Conservation (phyloP, 257 asterid species). For the Solanum raphanifolium region DNA sequence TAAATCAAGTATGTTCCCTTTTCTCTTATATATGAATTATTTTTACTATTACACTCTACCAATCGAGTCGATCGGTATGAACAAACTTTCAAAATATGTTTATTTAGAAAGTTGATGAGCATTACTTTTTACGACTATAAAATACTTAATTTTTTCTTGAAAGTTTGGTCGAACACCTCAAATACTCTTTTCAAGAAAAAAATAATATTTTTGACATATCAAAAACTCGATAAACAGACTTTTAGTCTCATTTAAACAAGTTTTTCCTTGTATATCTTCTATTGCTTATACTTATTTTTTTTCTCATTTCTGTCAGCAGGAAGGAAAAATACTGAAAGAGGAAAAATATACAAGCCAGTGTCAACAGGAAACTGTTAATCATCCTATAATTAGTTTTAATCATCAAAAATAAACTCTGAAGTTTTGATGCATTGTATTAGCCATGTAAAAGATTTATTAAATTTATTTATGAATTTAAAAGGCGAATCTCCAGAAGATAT, state of each 20-base stretch:
- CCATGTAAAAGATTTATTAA: not conserved
- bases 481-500: not conserved
- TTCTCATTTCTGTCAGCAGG: constrained; percentile 19
- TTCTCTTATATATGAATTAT: not conserved
- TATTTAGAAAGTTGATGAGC: not conserved
- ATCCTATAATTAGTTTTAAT: not conserved
- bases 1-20: constrained; percentile 35
- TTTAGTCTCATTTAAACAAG: not conserved
- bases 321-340: constrained; percentile 32
- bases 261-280: not conserved
- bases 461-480: not conserved
- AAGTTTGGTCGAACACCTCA: not conserved
- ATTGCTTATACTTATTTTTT: not conserved
- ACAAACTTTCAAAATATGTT: not conserved
- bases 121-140: not conserved
- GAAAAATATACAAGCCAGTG: constrained; percentile 20
- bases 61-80: fast-evolving
- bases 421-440: not conserved
- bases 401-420: not conserved
- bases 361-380: not conserved
- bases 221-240: not conserved
- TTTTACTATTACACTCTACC: too few relatives aligned
- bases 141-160: not conserved
- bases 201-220: not conserved
- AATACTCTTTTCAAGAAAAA: too few relatives aligned